phyloP scores from a whole-genome alignment of 768 basidiomycete species.

The Glaciozyma martinii region DNA sequence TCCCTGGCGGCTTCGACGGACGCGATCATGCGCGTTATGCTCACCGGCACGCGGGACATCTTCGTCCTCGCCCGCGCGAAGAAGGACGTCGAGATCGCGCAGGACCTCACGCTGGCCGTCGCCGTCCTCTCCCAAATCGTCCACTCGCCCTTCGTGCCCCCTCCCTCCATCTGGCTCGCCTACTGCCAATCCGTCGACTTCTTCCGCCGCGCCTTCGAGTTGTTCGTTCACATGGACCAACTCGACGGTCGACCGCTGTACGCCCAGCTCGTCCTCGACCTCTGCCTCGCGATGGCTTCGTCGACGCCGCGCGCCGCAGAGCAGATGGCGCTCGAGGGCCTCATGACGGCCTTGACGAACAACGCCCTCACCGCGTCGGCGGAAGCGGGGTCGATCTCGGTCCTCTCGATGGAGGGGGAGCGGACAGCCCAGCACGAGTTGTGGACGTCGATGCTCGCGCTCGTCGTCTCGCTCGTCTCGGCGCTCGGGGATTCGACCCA shows the following conservation, averaged over 20 bases:
- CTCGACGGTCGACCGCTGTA: conserved; percentile 51
- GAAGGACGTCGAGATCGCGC: conserved; percentile 54
- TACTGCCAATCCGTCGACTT: conserved; percentile 72
- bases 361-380: conserved; percentile 69
- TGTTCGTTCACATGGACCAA: conserved; percentile 21
- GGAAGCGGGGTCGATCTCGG: conserved; percentile 62
- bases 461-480: conserved; percentile 66
- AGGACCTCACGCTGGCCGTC: conserved; percentile 70
- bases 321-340: conserved; percentile 70
- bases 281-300: conserved; percentile 76
- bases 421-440: conserved; percentile 51
- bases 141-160: conserved; percentile 56
- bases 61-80: conserved; percentile 51
- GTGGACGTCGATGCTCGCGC: conserved; percentile 75
- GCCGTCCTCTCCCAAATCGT: conserved; percentile 77
- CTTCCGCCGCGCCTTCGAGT: conserved; percentile 51
- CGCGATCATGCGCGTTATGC: conserved; percentile 46
- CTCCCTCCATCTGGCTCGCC: conserved; percentile 67
- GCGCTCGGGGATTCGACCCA: conserved; percentile 55
- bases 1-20: conserved; percentile 38
- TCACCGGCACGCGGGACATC: conserved; percentile 56
- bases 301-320: conserved; percentile 65
- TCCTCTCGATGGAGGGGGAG: conserved; percentile 52
- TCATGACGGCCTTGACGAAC: conserved; percentile 71
- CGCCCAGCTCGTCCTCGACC: conserved; percentile 56